phyloP scores from a whole-genome alignment of 1,139 yeast genomes.

The Taphrina sp. region DNA sequence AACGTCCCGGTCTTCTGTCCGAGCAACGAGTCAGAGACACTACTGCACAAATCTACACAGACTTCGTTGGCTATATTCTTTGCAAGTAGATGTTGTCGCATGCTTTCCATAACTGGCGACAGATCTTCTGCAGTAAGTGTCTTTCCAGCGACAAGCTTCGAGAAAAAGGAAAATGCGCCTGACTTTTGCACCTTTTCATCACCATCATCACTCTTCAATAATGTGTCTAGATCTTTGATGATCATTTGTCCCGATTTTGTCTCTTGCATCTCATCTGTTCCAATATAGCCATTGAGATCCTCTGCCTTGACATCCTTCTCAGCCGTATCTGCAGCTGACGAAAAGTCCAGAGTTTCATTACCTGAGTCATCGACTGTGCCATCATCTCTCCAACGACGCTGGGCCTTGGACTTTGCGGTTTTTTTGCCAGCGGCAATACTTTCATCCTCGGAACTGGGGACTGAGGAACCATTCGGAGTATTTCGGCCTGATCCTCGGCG shows the following conservation, averaged over 20 bases:
- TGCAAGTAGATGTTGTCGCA: conserved; percentile 52
- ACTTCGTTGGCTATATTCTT: conserved; percentile 58
- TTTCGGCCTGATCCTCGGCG: conserved; percentile 18
- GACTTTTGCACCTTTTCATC: conserved; percentile 5
- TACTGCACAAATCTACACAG: conserved; percentile 57
- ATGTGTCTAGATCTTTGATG: conserved; percentile 50
- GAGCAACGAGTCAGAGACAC: conserved; percentile 58
- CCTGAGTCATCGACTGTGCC: conserved; percentile 45
- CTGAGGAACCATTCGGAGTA: conserved; percentile 14
- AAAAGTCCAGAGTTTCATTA: conserved; percentile 44
- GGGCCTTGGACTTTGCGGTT: conserved; percentile 41
- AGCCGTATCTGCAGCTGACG: conserved; percentile 44
- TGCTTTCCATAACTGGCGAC: conserved; percentile 47
- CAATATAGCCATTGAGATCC: conserved; percentile 37
- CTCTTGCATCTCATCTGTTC: conserved; percentile 50
- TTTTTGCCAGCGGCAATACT: not conserved
- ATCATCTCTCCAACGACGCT: conserved; percentile 53
- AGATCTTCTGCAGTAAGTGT: conserved; percentile 52
- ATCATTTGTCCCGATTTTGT: conserved; percentile 53
- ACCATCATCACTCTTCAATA: conserved; percentile 19
- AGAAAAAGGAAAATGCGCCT: conserved; percentile 55
- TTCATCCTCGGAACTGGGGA: conserved; percentile 20
- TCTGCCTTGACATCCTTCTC: conserved; percentile 42
- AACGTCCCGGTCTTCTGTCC: conserved; percentile 68
- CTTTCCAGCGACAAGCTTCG: conserved; percentile 56